Base-by-base conservation (phyloP, 2,329 filamentous ascomycete genomes). In the Ophiocordyceps unilateralis region DNA sequence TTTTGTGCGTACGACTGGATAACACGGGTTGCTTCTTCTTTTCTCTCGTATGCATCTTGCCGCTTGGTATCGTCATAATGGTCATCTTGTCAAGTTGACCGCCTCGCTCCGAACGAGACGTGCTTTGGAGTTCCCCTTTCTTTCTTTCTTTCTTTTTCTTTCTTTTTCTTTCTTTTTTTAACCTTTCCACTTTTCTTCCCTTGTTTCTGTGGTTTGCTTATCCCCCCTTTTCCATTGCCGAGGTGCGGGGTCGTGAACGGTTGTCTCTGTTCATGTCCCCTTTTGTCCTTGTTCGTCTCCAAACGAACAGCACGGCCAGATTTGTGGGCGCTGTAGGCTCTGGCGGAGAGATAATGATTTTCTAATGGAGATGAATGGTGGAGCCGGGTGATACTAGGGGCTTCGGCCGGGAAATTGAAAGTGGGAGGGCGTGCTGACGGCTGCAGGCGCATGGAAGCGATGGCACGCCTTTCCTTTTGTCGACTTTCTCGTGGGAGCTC, bases 1-100 rank as follows among this genome's bases (percentile, higher is more conserved):
- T 51, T 45, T 53, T 50, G 24, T 46, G 44, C 28, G 20, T 30
- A 20, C 40, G 40, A 46, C 42, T 44, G 39, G 41, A 23, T 21
- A 41, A 40, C 39, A 22, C 23, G 39, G 40, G 28, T 15, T 17
- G 32, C 36, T 36, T n/a, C n/a, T n/a, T n/a, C 7, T n/a, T 36
- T 4, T 36, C 32, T 36, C n/a, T 36, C 32, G 4, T 36, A 19
- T n/a, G n/a, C n/a, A n/a, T n/a, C n/a, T 30, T 30, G 11, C 28
- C 12, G n/a, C 12, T 10, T 19, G 11, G n/a, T 15, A 36, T 19
- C 5, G n/a, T 5, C 28, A 30, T 6, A 19, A 6, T 19, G 15
- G 4, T 8, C 32, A 17, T 36, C 15, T 19, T 36, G 3, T 17
- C n/a, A 19, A 19, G 5, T 19, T 15, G 32, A 36, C n/a, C 32